A percentile compares a stretch with the other conserved stretches of the same genome.
Conservation (phyloP, 139 green algal species). For the Micractinium sp. region DNA sequence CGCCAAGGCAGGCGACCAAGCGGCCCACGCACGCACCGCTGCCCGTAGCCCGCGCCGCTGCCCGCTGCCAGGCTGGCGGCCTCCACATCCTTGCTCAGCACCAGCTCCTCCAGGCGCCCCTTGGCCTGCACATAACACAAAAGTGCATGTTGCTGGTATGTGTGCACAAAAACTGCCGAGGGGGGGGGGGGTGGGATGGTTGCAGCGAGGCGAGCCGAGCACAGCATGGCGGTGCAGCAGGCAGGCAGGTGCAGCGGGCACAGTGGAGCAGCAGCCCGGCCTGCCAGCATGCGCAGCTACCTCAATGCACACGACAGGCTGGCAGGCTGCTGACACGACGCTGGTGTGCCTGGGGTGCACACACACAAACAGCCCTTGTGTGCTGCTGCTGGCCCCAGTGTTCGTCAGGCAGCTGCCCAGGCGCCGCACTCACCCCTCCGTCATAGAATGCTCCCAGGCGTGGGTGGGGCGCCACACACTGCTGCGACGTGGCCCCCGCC, state of each 20-base stretch:
- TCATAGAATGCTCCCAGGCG: neutral
- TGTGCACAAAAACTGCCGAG: neutral
- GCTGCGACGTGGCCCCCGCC: neutral
- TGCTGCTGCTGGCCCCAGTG: neutral
- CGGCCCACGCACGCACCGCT: neutral
- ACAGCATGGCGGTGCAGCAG: too few relatives aligned
- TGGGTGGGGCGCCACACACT: neutral
- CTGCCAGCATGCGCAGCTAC: neutral
- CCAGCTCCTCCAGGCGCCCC: neutral
- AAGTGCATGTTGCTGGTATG: neutral
- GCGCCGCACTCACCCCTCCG: neutral
- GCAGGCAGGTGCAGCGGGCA: neutral
- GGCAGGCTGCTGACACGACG: neutral
- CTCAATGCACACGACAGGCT: neutral
- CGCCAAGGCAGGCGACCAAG: neutral
- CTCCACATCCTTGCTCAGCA: conserved; percentile 1
- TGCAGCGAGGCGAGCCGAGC: too few relatives aligned
- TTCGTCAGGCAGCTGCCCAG: neutral
- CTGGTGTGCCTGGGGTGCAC: neutral
- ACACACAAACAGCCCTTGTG: neutral
- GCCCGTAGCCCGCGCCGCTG: neutral
- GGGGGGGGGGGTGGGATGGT: too few relatives aligned
- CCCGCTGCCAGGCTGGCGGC: neutral
- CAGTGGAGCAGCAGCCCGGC: neutral
- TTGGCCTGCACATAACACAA: neutral